A percentile compares a stretch with the other conserved stretches of the same genome.
These are phyloP conservation scores for Boletus sp. DNA, from an alignment of 768 basidiomycete species.

Conservation along the genomic window DNA sequence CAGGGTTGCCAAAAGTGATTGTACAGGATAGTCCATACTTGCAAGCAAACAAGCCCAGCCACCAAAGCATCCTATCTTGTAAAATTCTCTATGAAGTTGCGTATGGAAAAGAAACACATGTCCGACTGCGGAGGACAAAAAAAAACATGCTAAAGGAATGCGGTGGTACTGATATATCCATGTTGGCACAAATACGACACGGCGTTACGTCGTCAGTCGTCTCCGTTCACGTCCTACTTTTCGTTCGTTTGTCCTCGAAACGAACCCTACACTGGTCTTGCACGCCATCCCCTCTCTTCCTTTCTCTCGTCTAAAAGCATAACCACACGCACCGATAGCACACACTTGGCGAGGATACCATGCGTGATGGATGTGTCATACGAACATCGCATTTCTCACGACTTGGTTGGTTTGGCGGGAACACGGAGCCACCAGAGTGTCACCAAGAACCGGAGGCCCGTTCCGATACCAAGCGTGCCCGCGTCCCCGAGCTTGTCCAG, in stretches of 20 bases:
- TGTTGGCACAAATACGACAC: constrained; percentile 8
- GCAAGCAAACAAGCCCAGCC: no score
- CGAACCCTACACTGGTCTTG: background rate
- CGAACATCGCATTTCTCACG: background rate
- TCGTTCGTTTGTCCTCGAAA: background rate
- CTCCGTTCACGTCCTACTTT: background rate
- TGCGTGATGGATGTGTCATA: background rate
- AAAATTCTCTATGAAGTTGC: background rate
- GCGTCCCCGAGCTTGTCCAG: constrained; percentile 58
- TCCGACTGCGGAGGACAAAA: background rate
- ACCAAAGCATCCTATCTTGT: no score
- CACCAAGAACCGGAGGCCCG: constrained; percentile 59
- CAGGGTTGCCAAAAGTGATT: no score
- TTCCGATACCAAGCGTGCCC: constrained; percentile 61
- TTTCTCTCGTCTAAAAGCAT: background rate
- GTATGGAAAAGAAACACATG: background rate
- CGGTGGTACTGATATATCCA: background rate
- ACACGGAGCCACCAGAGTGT: constrained; percentile 65
- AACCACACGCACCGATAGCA: background rate
- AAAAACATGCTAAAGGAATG: no score
- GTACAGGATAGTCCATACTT: no score
- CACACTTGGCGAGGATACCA: background rate
- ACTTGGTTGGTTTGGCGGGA: constrained; percentile 31
- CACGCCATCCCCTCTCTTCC: background rate
- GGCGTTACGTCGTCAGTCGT: constrained; percentile 12